These are phyloP conservation scores for Collybia nuda DNA, from an alignment of 768 basidiomycete species.

Conservation along the genomic window DNA sequence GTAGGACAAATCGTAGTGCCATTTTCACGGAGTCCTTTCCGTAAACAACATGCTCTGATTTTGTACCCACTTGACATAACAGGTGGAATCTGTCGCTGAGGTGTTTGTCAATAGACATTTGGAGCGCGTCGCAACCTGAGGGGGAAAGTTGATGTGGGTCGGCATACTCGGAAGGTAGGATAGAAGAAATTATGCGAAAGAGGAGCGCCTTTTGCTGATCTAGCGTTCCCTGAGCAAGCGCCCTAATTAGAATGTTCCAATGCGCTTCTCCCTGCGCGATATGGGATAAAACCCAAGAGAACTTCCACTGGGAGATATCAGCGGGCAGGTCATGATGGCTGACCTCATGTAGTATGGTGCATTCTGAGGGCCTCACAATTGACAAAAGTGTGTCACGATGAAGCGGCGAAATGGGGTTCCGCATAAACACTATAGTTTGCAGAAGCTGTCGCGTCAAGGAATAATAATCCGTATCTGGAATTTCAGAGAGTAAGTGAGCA, in stretches of 20 bases:
- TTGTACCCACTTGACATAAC: not conserved
- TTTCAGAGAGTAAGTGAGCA: not conserved
- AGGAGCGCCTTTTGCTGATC: not conserved
- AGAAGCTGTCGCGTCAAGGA: not conserved
- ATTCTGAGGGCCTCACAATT: too few relatives aligned
- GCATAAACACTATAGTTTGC: not conserved
- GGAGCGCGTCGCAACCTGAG: not conserved
- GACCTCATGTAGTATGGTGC: not conserved
- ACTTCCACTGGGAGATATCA: not conserved
- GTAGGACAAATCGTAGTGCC: not conserved
- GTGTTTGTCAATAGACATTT: not conserved
- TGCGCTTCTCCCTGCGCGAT: conserved; percentile 1
- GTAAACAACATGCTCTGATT: not conserved
- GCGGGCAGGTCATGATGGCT: not conserved
- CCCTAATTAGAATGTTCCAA: not conserved
- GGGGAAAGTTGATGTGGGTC: not conserved
- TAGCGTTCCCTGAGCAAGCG: not conserved
- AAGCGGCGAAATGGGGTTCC: not conserved
- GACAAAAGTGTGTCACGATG: too few relatives aligned
- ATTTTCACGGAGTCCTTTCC: conserved; percentile 1
- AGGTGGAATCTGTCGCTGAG: not conserved
- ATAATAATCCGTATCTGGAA: not conserved
- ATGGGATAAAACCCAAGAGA: not conserved
- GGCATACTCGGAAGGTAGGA: not conserved
- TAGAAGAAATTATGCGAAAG: not conserved